Percentiles rank a stretch among this genome's conserved stretches.
These are phyloP conservation scores for Rubroboletus satanas DNA, from an alignment of 768 basidiomycete species.

Conservation along the genomic window DNA sequence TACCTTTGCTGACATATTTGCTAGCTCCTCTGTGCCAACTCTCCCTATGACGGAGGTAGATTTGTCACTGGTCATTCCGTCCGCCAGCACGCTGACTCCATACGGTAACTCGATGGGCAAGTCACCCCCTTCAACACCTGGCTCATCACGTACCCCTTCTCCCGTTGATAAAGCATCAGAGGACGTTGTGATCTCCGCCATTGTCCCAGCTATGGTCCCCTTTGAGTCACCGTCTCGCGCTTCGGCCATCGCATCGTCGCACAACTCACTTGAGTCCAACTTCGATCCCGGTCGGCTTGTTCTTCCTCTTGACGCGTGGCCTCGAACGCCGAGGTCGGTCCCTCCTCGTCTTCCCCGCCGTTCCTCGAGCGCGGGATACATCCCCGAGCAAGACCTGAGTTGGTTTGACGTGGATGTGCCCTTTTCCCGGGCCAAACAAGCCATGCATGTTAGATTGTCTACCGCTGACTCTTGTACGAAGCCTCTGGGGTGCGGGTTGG, in stretches of 20 bases:
- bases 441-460: not conserved
- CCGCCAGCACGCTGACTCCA: conserved; percentile 10
- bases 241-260: conserved; percentile 27
- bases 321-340: conserved; percentile 15
- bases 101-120: conserved; percentile 5
- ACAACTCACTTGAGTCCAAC: conserved; percentile 29
- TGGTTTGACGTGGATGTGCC: not conserved
- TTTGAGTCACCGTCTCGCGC: conserved; percentile 25
- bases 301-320: conserved; percentile 20
- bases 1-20: conserved; percentile 7
- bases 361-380: conserved; percentile 6
- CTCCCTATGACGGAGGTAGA: conserved; percentile 25
- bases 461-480: not conserved
- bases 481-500: not conserved
- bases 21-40: conserved; percentile 13
- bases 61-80: conserved; percentile 11
- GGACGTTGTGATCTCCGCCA: conserved; percentile 7
- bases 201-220: conserved; percentile 8
- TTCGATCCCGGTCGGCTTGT: conserved; percentile 21
- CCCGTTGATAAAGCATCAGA: conserved; percentile 6
- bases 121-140: conserved; percentile 1
- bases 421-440: not conserved
- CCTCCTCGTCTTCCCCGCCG: conserved; percentile 9
- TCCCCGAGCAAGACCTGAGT: not conserved
- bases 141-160: conserved; percentile 2